Conservation (phyloP, 805 yeast species). For the Starmerella roubikii region DNA sequence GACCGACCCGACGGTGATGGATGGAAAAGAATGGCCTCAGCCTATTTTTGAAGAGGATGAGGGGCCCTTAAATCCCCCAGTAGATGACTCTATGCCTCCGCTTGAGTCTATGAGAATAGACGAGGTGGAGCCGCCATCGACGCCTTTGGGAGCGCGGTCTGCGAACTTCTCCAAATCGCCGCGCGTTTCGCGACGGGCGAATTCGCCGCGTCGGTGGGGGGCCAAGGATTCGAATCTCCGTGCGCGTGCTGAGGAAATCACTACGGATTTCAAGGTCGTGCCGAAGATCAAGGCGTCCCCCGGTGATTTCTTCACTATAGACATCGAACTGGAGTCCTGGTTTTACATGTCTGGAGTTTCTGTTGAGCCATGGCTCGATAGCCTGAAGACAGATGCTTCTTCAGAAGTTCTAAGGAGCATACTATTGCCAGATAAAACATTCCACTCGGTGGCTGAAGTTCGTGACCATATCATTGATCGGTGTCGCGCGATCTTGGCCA, state of each 20-base stretch:
- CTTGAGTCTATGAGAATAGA: constrained; percentile 6
- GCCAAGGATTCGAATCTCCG: constrained; percentile 1
- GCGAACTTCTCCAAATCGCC: not conserved
- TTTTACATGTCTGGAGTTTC: constrained; percentile 3
- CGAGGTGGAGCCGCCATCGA: constrained; percentile 11
- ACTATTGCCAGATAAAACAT: not conserved
- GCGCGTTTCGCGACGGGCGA: not conserved
- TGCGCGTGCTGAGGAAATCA: constrained; percentile 21
- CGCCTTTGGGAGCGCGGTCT: not conserved
- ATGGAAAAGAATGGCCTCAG: too few relatives aligned
- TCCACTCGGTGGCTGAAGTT: not conserved
- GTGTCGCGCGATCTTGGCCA: not conserved
- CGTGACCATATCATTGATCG: not conserved
- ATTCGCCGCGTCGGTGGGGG: not conserved
- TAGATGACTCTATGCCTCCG: not conserved
- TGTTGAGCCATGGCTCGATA: constrained; percentile 1
- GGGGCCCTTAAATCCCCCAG: too few relatives aligned
- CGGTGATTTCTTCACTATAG: constrained; percentile 14
- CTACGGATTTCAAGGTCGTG: constrained; percentile 14
- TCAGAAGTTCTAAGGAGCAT: too few relatives aligned
- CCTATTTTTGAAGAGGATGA: too few relatives aligned
- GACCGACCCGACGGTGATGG: too few relatives aligned
- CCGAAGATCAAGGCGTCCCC: constrained; percentile 15
- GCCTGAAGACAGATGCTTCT: too few relatives aligned
- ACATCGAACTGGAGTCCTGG: constrained; percentile 17